Percentiles rank a stretch among this genome's conserved stretches.
Conservation (phyloP, 352 stramenopile species). For the Poterioochromonas sp. region DNA sequence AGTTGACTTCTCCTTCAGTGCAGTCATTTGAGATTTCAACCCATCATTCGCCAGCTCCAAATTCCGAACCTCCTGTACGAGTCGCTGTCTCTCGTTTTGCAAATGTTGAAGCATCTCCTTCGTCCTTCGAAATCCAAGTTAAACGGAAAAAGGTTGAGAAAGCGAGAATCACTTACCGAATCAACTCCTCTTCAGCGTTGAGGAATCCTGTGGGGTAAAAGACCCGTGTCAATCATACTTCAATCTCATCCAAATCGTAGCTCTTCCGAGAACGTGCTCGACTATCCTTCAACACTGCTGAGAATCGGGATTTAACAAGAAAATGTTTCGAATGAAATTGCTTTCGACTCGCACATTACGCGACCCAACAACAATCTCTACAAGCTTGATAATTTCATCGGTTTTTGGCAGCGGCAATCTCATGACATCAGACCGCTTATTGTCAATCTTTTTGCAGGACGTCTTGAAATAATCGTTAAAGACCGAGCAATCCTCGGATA, state of each 20-base stretch:
- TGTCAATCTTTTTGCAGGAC: background rate
- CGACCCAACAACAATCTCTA: constrained; percentile 12
- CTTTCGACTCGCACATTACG: background rate
- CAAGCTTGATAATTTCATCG: background rate
- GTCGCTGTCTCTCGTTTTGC: background rate
- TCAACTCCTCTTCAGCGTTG: background rate
- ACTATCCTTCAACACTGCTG: background rate
- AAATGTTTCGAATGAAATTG: constrained; percentile 13
- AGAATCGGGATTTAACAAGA: background rate
- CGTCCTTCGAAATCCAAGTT: background rate
- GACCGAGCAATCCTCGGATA: background rate
- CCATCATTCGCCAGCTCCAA: background rate
- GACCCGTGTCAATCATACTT: too few species aligned
- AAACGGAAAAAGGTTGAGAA: background rate
- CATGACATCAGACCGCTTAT: background rate
- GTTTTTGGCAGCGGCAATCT: background rate
- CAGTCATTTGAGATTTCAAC: background rate
- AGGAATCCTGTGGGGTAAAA: background rate
- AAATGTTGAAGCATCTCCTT: background rate
- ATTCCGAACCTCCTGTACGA: background rate
- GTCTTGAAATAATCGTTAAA: constrained; percentile 20
- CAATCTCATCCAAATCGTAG: background rate
- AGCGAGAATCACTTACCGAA: background rate
- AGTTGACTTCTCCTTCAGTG: background rate
- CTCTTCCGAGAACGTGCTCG: background rate